These are phyloP conservation scores for Paralagenidium karlingii DNA, from an alignment of 352 stramenopile species.

Conservation along the genomic window DNA sequence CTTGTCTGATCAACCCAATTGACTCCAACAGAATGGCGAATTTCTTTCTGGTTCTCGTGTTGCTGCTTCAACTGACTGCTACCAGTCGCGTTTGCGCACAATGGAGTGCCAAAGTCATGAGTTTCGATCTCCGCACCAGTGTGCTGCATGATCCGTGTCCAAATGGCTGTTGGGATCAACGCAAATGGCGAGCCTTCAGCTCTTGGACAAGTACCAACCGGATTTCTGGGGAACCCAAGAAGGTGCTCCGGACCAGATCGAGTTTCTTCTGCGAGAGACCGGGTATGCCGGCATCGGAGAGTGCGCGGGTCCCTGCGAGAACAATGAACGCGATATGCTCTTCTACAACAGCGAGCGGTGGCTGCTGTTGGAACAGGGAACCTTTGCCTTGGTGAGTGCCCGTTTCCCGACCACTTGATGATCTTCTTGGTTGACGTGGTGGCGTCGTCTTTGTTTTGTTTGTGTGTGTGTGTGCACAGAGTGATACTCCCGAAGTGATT, in stretches of 20 bases:
- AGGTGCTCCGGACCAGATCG: conserved; percentile 33
- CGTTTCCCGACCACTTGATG: too few relatives aligned
- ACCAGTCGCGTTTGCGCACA: too few relatives aligned
- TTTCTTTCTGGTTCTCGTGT: too few relatives aligned
- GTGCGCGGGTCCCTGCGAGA: conserved; percentile 38
- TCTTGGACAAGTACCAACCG: conserved; percentile 30
- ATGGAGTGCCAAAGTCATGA: conserved; percentile 71
- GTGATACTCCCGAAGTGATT: conserved; percentile 36
- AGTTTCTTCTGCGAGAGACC: conserved; percentile 29
- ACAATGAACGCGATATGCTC: conserved; percentile 55
- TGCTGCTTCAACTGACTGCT: too few relatives aligned
- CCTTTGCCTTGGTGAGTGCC: conserved; percentile 53
- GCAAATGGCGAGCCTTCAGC: conserved; percentile 21
- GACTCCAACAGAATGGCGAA: too few relatives aligned
- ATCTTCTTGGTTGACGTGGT: background rate
- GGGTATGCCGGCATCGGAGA: conserved; percentile 42
- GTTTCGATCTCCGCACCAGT: conserved; percentile 56
- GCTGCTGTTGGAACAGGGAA: conserved; percentile 19
- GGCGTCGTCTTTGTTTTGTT: too few relatives aligned
- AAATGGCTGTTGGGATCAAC: conserved; percentile 38
- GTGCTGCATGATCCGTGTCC: conserved; percentile 45
- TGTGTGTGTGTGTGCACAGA: conserved; percentile 13
- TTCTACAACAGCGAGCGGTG: conserved; percentile 40
- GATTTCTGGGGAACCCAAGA: conserved; percentile 62
- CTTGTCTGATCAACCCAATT: too few relatives aligned